Percentiles rank a stretch among this genome's conserved stretches.
phyloP scores from a whole-genome alignment of 2,329 filamentous ascomycete genomes.

The Epichloe festucae region DNA sequence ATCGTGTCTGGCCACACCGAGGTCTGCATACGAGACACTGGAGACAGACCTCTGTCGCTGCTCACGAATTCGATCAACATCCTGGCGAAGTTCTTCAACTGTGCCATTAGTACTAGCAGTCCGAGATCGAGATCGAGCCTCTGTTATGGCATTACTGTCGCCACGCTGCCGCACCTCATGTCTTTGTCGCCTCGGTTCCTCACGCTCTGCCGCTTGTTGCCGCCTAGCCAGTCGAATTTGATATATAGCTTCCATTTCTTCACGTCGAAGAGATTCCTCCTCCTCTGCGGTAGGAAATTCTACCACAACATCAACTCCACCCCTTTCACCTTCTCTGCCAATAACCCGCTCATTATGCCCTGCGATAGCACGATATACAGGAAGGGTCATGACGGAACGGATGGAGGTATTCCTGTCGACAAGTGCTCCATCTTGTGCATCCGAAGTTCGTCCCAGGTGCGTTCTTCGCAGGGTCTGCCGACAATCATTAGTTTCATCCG shows the following conservation, averaged over 20 bases:
- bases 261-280: constrained; percentile 64
- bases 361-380: constrained; percentile 64
- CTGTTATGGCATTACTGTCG: constrained; percentile 55
- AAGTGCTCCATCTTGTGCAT: constrained; percentile 19
- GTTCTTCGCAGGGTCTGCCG: constrained; percentile 1
- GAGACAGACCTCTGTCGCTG: constrained; percentile 55
- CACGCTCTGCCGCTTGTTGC: constrained; percentile 61
- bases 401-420: constrained; percentile 78
- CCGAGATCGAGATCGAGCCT: constrained; percentile 46
- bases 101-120: constrained; percentile 34
- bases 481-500: constrained; percentile 4
- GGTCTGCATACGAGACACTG: constrained; percentile 61
- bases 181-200: constrained; percentile 57
- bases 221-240: constrained; percentile 74
- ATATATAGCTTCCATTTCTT: constrained; percentile 87
- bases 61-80: constrained; percentile 43
- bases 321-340: constrained; percentile 80
- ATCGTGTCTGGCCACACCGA: constrained; percentile 66
- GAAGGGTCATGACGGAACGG: constrained; percentile 87
- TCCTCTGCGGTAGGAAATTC: constrained; percentile 73
- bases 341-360: constrained; percentile 69
- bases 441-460: constrained; percentile 13
- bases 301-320: constrained; percentile 79
- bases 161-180: constrained; percentile 60
- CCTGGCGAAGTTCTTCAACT: constrained; percentile 45